Evolutionary conservation across 257 asterid genomes (phyloP), one percentile per base, ranked within the genome.

Genomic region (Rhazya stricta): DNA sequence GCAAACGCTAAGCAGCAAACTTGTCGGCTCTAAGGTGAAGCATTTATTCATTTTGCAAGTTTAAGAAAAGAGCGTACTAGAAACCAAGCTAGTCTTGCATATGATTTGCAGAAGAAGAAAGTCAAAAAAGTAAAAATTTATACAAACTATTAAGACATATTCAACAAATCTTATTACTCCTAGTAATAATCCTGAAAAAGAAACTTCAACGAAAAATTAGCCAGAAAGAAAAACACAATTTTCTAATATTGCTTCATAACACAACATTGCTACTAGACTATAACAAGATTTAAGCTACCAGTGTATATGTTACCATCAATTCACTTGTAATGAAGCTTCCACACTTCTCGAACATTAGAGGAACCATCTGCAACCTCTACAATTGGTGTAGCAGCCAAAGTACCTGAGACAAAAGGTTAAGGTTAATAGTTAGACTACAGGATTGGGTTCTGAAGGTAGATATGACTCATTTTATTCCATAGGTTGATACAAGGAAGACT

Each of bases 341-440:
- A 92, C 53, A 95, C 94, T 84, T 92, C 97, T 74, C 99, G 88
- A 46, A 95, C 94, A 65, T 95, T 95, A 21, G 98, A 95, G 23
- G 99, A 91, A 29, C 99, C 98, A 34, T 92, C 97, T 37, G 96
- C 88, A 74, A 95, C 87, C 86, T 95, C 98, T 9, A 91, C 80
- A 71, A 95, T 88, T 51, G 91, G 85, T 74, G 89, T 78, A 39
- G 92, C 71, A 16, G 81, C 78, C 10, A 92, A 79, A 75, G 79
- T 65, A 83, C 99, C 97, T 94, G 84, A 29, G 54, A 42, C 74
- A 73, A 67, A 11, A 30, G 29, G 45, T 4, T 56, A 29, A 37
- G 29, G 67, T 79, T 61, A 83, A 79, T 60, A 66, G 19, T 10
- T 27, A 19, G 50, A 16, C 32, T 34, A 66, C 69, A 54, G 32